Evolutionary conservation across 129 eudicot genomes (phyloP).

Genomic region (Heracleum sosnowskyi): DNA sequence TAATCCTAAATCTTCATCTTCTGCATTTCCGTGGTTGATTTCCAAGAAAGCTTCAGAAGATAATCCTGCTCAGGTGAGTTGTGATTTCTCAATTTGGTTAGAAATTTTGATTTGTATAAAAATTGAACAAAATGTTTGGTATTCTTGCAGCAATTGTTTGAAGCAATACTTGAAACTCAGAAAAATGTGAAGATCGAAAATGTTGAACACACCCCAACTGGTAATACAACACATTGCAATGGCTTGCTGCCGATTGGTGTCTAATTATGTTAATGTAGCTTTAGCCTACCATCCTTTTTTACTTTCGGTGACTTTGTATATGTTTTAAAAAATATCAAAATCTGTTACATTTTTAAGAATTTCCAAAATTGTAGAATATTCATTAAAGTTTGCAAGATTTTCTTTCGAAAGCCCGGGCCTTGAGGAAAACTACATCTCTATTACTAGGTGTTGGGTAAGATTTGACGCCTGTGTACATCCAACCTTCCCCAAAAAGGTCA

Average conservation of each 20-base stretch:
- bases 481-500: not conserved
- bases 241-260: not conserved
- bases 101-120: not conserved
- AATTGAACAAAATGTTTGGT: not conserved
- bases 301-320: not conserved
- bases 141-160: constrained; percentile 54
- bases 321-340: not conserved
- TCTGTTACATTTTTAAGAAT: not conserved
- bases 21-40: constrained; percentile 74
- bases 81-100: not conserved
- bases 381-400: not conserved
- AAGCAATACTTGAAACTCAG: constrained; percentile 79
- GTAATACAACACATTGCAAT: constrained; percentile 21
- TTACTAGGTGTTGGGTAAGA: not conserved
- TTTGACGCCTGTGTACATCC: not conserved
- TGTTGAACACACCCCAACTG: constrained; percentile 62
- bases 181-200: constrained; percentile 69
- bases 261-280: not conserved
- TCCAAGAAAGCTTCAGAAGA: constrained; percentile 31
- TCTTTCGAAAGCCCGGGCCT: not conserved
- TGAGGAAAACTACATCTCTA: too few species aligned
- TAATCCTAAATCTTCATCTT: constrained; percentile 68
- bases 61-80: constrained; percentile 57
- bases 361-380: not conserved
- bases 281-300: not conserved